phyloP scores from a whole-genome alignment of 225 moss, liverwort and hornwort species.

The Sphagnum tenellum region DNA sequence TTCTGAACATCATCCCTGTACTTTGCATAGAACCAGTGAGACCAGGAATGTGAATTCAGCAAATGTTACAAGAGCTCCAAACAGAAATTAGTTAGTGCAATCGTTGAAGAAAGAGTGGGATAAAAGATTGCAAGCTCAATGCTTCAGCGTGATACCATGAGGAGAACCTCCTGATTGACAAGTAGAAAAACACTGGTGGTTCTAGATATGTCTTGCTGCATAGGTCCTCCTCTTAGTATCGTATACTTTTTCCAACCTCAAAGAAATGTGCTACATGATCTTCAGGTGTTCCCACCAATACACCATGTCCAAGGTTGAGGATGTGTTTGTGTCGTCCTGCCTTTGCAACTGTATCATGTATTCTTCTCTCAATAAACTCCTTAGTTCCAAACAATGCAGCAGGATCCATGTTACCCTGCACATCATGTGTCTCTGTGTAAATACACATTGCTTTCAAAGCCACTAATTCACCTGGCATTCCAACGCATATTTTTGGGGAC shows the following conservation, averaged over 20 bases:
- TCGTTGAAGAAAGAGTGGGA: no score
- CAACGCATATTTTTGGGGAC: background rate
- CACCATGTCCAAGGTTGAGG: constrained; percentile 91
- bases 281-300: constrained; percentile 92
- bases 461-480: background rate
- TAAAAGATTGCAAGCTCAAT: no score
- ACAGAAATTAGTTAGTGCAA: no score
- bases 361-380: constrained; percentile 66
- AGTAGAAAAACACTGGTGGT: no score
- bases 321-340: constrained; percentile 89
- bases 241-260: constrained; percentile 66
- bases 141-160: no score
- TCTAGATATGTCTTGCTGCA: no score
- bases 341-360: constrained; percentile 76
- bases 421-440: background rate
- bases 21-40: no score
- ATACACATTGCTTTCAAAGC: no score
- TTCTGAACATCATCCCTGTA: no score
- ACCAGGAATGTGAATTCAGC: no score
- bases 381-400: constrained; percentile 66
- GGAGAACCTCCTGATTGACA: no score
- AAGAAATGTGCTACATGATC: constrained; percentile 97
- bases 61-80: no score
- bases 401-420: constrained; percentile 92
- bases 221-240: constrained; percentile 26